Evolutionary conservation across 2,329 filamentous ascomycete genomes (phyloP).

Genomic region (Akanthomyces uredinophilus): DNA sequence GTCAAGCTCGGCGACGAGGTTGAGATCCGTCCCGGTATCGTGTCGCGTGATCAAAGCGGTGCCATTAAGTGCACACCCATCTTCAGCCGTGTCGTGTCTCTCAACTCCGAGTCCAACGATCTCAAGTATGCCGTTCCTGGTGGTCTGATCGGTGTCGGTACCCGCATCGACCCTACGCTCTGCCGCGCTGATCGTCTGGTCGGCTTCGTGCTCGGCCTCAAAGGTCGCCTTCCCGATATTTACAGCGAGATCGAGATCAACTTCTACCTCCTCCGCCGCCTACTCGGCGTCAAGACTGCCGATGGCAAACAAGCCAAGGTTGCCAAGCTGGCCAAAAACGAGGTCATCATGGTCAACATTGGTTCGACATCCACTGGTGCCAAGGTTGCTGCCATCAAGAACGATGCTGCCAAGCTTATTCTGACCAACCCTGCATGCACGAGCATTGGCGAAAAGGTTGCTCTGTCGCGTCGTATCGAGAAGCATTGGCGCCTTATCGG

Average conservation of each 20-base stretch:
- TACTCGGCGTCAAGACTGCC: conserved; percentile 94
- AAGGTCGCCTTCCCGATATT: conserved; percentile 89
- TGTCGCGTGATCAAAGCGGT: conserved; percentile 89
- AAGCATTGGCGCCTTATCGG: conserved; percentile 98
- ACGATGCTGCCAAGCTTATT: conserved; percentile 91
- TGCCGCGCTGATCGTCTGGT: conserved; percentile 99
- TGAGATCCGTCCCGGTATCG: conserved; percentile 97
- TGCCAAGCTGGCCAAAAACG: conserved; percentile 95
- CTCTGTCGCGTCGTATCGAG: conserved; percentile 91
- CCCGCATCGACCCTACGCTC: conserved; percentile 92
- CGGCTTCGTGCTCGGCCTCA: conserved; percentile 93
- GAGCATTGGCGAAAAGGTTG: conserved; percentile 96
- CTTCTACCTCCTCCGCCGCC: conserved; percentile 92
- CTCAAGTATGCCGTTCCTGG: conserved; percentile 97
- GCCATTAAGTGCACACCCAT: conserved; percentile 96
- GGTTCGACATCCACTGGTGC: conserved; percentile 95
- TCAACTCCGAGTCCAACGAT: conserved; percentile 97
- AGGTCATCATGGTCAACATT: conserved; percentile 99
- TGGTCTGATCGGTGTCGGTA: conserved; percentile 97
- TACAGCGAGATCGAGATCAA: conserved; percentile 99
- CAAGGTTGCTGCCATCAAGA: conserved; percentile 95
- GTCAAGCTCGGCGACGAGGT: conserved; percentile 97
- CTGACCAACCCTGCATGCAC: conserved; percentile 94
- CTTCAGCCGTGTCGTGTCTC: conserved; percentile 87
- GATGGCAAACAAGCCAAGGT: conserved; percentile 99